Base-by-base conservation (phyloP, 2,329 filamentous ascomycete species). In the Endoconidiophora polonica region DNA sequence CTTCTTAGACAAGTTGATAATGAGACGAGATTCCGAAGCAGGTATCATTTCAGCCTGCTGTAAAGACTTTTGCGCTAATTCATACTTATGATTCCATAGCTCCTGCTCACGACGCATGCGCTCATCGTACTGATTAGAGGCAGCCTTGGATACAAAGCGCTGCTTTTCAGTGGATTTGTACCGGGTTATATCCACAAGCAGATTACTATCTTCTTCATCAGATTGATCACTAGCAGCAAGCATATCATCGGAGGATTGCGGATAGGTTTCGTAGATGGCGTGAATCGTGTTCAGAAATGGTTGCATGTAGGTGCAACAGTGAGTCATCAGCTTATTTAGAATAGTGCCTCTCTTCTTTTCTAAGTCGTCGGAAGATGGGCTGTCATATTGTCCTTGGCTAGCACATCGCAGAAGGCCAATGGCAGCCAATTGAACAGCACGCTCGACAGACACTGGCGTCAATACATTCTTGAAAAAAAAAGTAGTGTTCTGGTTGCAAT, bases 1-100 rank as follows among this genome's bases (percentile, higher is more conserved):
- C 18, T 70, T 65, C 58, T 81, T 83, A 24, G 71, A 71, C 53
- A 77, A 72, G 59, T 86, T 86, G 61, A 87, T 74, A 44, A 82
- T 76, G 22, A 84, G 62, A 61, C 62, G 54, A 64, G 68, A 53
- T 57, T 63, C 44, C 60, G 70, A 52, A 62, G 68, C 55, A 58
- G 61, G 55, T 63, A 73, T 54, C 73, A 64, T 54, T 61, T 68
- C 56, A 73, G 66, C 52, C 66, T 69, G 51, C 5, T 42, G 33
- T 22, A 29, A 26, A 16, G 51, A 53, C 5, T 29, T 22, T 22
- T 53, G 49, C 12, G 47, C 56, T 61, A 59, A 26, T 67, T 65
- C 23, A 79, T 75, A 54, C 65, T 61, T 48, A 4, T 76, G 70
- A 58, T 79, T 74, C 50, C 74, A 68, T 51, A 68, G 62, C 3